Conservation (phyloP, 257 asterid species). For the Coffea eugenioides region DNA sequence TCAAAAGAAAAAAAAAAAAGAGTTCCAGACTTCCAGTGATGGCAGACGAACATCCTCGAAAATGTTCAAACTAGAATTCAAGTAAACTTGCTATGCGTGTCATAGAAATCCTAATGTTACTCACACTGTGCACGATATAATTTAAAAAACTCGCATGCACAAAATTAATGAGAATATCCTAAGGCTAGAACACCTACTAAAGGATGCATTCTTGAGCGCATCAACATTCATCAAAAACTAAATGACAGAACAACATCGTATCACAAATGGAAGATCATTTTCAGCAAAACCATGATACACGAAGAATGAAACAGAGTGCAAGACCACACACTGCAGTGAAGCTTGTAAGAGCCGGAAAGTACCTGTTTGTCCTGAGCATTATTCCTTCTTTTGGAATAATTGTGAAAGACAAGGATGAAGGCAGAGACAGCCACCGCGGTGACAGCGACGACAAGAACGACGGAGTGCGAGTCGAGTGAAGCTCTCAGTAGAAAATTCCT, state of each 20-base stretch:
- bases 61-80: background rate
- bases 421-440: slow-evolving; percentile 62
- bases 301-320: background rate
- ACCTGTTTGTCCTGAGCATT: slow-evolving; percentile 37
- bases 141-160: background rate
- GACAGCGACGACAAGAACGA: slow-evolving; percentile 45
- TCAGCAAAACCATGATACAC: no score
- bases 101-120: no score
- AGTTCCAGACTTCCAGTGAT: no score
- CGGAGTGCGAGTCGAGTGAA: slow-evolving; percentile 63
- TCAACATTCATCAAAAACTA: slow-evolving; percentile 2
- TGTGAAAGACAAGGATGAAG: slow-evolving; percentile 39
- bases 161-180: background rate
- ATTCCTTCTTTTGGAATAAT: slow-evolving; percentile 28
- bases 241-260: background rate
- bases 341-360: background rate
- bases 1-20: no score
- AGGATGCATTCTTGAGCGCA: background rate
- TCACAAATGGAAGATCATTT: background rate
- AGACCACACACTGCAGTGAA: no score
- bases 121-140: background rate
- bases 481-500: slow-evolving; percentile 44
- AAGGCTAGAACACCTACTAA: no score
- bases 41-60: background rate
- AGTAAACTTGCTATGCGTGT: background rate